Conservation (phyloP, 2,329 filamentous ascomycete genomes). For the Fusarium clavum region DNA sequence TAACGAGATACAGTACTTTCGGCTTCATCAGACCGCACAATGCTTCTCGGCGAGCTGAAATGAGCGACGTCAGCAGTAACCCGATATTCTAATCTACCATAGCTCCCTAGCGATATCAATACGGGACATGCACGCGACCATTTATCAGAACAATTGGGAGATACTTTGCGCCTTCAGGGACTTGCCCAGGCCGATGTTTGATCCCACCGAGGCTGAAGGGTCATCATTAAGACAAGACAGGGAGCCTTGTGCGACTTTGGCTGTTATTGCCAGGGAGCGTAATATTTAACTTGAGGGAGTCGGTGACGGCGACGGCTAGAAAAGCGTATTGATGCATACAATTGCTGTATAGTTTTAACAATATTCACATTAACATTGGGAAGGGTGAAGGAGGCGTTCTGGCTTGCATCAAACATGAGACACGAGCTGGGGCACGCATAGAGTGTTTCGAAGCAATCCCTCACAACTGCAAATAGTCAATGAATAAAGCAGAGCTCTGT, state of each 20-base stretch:
- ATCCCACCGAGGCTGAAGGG: constrained; percentile 1
- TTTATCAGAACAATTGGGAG: neutral
- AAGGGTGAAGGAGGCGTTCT: constrained; percentile 35
- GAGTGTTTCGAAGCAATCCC: constrained; percentile 14
- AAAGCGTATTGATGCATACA: constrained; percentile 27
- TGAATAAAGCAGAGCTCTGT: constrained; percentile 20
- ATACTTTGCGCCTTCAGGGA: neutral
- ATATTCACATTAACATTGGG: constrained; percentile 22
- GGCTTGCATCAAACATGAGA: constrained; percentile 36
- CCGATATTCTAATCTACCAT: constrained; percentile 24
- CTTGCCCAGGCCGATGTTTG: neutral
- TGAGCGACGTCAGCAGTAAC: constrained; percentile 60
- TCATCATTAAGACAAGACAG: constrained; percentile 1
- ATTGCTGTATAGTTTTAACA: constrained; percentile 15
- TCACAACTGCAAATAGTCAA: constrained; percentile 29
- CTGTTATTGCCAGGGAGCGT: constrained; percentile 25
- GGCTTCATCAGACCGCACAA: constrained; percentile 86
- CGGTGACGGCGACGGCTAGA: constrained; percentile 4
- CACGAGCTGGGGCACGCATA: constrained; percentile 24
- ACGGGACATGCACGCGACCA: constrained; percentile 10
- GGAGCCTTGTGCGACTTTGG: constrained; percentile 10
- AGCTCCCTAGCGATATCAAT: constrained; percentile 3
- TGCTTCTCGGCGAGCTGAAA: constrained; percentile 83
- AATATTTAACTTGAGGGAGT: constrained; percentile 24
- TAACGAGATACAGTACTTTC: constrained; percentile 77